phyloP scores from a whole-genome alignment of 2,329 filamentous ascomycete species.

The Colletotrichum agaves region DNA sequence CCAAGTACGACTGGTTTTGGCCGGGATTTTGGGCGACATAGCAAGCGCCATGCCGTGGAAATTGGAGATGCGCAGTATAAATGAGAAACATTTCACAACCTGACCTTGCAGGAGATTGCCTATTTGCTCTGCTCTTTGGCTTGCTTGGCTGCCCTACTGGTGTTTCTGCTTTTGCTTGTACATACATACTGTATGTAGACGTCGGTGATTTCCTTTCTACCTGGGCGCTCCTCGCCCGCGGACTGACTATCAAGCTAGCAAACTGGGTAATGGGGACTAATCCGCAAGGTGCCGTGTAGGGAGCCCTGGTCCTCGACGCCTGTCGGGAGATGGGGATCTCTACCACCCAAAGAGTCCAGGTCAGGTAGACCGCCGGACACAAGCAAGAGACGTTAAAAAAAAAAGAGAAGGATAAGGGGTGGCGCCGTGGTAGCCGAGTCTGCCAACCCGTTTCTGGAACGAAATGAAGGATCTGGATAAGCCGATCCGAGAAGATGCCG shows the following conservation, averaged over 20 bases:
- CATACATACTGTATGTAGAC: conserved; percentile 10
- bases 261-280: background rate
- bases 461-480: conserved; percentile 29
- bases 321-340: conserved; percentile 12
- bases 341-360: background rate
- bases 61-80: conserved; percentile 6
- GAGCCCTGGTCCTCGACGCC: conserved; percentile 18
- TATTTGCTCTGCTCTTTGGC: background rate
- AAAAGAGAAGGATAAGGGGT: background rate
- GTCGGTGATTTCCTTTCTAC: conserved; percentile 14
- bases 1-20: conserved; percentile 2
- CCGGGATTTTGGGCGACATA: conserved; percentile 4
- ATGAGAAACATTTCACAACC: conserved; percentile 15
- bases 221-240: background rate
- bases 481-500: conserved; percentile 23
- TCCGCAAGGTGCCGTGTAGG: conserved; percentile 8
- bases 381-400: conserved; percentile 2
- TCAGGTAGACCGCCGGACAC: background rate
- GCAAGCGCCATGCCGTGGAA: background rate
- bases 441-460: conserved; percentile 14
- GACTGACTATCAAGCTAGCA: conserved; percentile 1
- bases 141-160: background rate
- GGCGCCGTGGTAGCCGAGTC: conserved; percentile 24
- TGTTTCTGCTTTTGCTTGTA: background rate
- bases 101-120: conserved; percentile 16